These are phyloP conservation scores for Saccharomycopsis oosterbeekiorum DNA, from an alignment of 805 yeast species.

Conservation along the genomic window DNA sequence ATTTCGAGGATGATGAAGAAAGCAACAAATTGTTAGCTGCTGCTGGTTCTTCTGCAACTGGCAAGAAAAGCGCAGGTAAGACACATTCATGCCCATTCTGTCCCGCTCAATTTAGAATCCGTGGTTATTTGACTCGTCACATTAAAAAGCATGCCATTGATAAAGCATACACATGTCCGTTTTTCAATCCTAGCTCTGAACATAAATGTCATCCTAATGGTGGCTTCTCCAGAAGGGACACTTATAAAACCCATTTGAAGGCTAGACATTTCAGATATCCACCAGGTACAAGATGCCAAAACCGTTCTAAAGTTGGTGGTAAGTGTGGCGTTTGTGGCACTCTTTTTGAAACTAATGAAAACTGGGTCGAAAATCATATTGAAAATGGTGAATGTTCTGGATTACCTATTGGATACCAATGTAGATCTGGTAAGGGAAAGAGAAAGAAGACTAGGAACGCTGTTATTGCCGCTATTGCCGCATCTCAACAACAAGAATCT, in stretches of 20 bases:
- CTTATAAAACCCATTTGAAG: constrained; percentile 82
- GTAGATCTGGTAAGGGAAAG: constrained; percentile 28
- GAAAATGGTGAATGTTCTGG: constrained; percentile 61
- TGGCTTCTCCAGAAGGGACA: constrained; percentile 80
- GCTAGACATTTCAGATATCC: constrained; percentile 89
- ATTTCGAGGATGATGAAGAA: constrained; percentile 3
- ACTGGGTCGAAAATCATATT: constrained; percentile 70
- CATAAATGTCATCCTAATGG: constrained; percentile 70
- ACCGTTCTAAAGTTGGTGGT: constrained; percentile 60
- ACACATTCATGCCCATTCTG: constrained; percentile 72
- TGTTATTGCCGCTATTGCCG: not conserved
- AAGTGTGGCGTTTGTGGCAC: constrained; percentile 68
- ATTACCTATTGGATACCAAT: constrained; percentile 30
- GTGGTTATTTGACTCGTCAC: constrained; percentile 80
- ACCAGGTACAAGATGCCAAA: constrained; percentile 70
- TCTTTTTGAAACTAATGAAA: constrained; percentile 58
- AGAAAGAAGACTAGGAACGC: constrained; percentile 25
- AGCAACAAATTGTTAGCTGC: not conserved
- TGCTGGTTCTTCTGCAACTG: constrained; percentile 51
- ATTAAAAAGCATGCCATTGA: constrained; percentile 68
- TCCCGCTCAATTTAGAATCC: constrained; percentile 76
- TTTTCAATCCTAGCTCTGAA: constrained; percentile 28
- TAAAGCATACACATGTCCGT: constrained; percentile 75
- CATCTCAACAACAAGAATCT: not conserved
- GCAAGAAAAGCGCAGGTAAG: constrained; percentile 72